Percentiles rank a stretch among this genome's conserved stretches.
Conservation (phyloP, 352 stramenopile genomes). For the Aphanomyces euteiches region DNA sequence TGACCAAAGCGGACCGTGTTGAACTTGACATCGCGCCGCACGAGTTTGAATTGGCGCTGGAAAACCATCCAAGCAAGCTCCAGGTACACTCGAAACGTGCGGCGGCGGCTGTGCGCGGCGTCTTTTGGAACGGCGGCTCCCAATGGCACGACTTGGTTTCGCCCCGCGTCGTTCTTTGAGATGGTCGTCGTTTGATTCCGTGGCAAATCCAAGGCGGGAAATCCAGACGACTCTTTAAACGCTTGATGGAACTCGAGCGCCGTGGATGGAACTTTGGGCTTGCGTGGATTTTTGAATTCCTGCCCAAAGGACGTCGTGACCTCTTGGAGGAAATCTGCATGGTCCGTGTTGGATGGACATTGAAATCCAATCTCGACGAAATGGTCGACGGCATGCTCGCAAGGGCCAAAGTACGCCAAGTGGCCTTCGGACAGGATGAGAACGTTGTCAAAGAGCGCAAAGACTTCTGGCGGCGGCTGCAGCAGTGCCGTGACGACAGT, state of each 20-base stretch:
- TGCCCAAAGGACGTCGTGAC: conserved; percentile 44
- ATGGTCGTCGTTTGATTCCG: not conserved
- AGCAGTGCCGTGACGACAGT: conserved; percentile 59
- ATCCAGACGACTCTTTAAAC: conserved; percentile 17
- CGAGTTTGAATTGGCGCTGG: conserved; percentile 43
- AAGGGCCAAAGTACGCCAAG: conserved; percentile 58
- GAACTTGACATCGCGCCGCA: conserved; percentile 49
- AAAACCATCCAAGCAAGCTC: conserved; percentile 9
- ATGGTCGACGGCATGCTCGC: conserved; percentile 15
- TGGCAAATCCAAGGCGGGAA: not conserved
- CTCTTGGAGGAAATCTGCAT: conserved; percentile 75
- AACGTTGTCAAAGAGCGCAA: conserved; percentile 87
- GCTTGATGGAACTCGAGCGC: conserved; percentile 13
- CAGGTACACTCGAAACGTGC: not conserved
- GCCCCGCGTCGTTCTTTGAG: not conserved
- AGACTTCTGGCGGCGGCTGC: conserved; percentile 85
- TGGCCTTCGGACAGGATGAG: conserved; percentile 68
- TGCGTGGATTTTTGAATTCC: conserved; percentile 37
- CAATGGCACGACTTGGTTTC: not conserved
- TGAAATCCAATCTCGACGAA: conserved; percentile 39
- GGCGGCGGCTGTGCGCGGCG: not conserved
- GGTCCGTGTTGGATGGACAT: conserved; percentile 50
- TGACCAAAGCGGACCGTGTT: conserved; percentile 53
- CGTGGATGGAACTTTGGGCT: not conserved
- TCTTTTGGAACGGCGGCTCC: not conserved